Conservation (phyloP, 345 rosid genomes). For the Orychophragmus violaceus region DNA sequence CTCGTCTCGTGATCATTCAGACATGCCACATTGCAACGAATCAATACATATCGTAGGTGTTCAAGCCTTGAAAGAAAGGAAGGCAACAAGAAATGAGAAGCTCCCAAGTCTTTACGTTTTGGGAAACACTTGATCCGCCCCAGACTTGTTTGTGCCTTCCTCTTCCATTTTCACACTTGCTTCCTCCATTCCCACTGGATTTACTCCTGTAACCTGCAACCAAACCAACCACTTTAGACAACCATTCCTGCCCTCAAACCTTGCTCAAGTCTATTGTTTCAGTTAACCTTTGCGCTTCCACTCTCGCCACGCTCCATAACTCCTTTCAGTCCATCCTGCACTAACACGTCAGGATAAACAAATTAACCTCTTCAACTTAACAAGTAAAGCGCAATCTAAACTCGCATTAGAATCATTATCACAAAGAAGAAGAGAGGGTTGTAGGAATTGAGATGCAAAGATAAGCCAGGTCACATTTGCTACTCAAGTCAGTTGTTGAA, state of each 20-base stretch:
- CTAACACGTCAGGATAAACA: background rate
- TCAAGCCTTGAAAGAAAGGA: conserved; percentile 2
- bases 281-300: conserved; percentile 47
- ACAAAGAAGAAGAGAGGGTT: background rate
- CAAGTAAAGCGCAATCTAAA: background rate
- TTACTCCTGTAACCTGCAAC: conserved; percentile 47
- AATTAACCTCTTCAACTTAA: background rate
- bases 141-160: conserved; percentile 47
- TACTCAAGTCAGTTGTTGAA: conserved; percentile 7
- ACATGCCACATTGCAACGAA: background rate
- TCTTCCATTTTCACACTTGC: conserved; percentile 57
- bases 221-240: conserved; percentile 10
- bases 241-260: background rate
- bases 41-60: conserved; percentile 7
- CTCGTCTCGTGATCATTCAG: background rate
- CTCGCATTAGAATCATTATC: background rate
- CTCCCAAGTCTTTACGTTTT: conserved; percentile 34
- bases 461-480: background rate
- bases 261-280: background rate
- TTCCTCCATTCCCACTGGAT: conserved; percentile 60
- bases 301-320: conserved; percentile 47
- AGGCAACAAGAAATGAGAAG: background rate
- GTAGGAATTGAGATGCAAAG: background rate
- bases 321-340: conserved; percentile 58
- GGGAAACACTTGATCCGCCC: conserved; percentile 44